Base-by-base conservation (phyloP, 2,329 filamentous ascomycete species). In the Colletotrichum horii region DNA sequence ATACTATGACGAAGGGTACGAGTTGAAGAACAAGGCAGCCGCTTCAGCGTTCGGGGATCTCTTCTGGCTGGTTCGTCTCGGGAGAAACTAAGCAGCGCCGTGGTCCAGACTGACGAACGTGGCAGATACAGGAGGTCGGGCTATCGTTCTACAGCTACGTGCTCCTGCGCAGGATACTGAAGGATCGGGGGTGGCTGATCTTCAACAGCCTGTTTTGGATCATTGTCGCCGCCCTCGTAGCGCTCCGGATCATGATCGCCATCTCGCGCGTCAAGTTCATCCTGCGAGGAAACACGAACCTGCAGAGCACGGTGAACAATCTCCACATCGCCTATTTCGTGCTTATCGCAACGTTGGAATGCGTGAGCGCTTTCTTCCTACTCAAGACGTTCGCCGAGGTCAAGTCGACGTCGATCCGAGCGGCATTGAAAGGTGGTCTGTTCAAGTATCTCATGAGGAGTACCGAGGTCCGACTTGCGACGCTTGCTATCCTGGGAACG, bases 161-260 rank as follows among this genome's bases (percentile, higher is more conserved):
- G 43, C 89, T 90, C 71, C 83, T 91, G 1, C 86, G 84, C 19
- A 86, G 88, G 32, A 85, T 90, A n/a, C 82, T 91, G 1, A 86
- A 86, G 71, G 85, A 87, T 66, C 78, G 78, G n/a, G 79, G 79
- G 19, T 81, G 82, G 76, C 81, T 84, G 3, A 82, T 89, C 5
- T 91, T 91, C 74, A 85, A 88, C 52, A 80, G 81, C 5, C 85
- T 93, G 6, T 90, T 93, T 78, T 93, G 91, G 77, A 88, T 87
- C 5, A 90, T 93, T 76, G 83, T 93, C 43, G 83, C 87, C 2
- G 83, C 90, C 12, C 89, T 92, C 48, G 80, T 83, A 3, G 82
- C 87, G 0, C 86, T 92, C 52, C 88, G 91, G 61, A 79, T 87
- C 12, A 77, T 80, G 16, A 86, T 87, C 55, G 79, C 83, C 15